Percentiles rank a stretch among this genome's conserved stretches.
phyloP scores from a whole-genome alignment of 345 rosid species.

The Bruguiera gymnorhiza region DNA sequence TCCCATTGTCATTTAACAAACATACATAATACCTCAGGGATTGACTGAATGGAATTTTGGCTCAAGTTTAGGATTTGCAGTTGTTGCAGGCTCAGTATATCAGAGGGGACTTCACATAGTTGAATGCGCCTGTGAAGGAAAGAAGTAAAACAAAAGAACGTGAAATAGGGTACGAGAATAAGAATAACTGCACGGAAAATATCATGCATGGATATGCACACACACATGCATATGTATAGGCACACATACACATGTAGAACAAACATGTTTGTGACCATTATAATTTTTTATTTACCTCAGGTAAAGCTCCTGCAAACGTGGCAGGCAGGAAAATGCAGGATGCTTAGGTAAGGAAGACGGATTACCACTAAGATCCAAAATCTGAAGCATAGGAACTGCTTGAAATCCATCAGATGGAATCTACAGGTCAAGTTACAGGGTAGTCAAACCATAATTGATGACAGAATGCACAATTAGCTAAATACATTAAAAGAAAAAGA shows the following conservation, averaged over 20 bases:
- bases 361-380: constrained; percentile 79
- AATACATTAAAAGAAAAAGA: neutral
- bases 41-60: constrained; percentile 67
- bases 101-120: constrained; percentile 62
- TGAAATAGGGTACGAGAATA: neutral
- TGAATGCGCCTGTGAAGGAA: constrained; percentile 58
- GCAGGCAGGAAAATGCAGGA: constrained; percentile 65
- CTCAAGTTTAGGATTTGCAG: constrained; percentile 72
- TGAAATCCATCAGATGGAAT: constrained; percentile 74
- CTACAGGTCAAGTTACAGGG: constrained; percentile 35
- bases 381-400: constrained; percentile 61
- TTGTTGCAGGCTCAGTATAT: constrained; percentile 53
- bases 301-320: constrained; percentile 75
- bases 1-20: neutral
- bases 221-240: neutral
- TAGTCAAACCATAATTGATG: constrained; percentile 3
- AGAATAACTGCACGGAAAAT: neutral
- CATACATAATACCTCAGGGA: constrained; percentile 52
- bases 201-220: neutral
- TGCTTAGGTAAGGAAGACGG: constrained; percentile 45
- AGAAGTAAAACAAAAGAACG: constrained; percentile 9
- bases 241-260: neutral
- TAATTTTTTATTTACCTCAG: constrained; percentile 55
- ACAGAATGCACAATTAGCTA: neutral
- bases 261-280: constrained; percentile 1